These are phyloP conservation scores for Calcarisporium arbuscula DNA, from an alignment of 2,329 filamentous ascomycete genomes.

Conservation along the genomic window DNA sequence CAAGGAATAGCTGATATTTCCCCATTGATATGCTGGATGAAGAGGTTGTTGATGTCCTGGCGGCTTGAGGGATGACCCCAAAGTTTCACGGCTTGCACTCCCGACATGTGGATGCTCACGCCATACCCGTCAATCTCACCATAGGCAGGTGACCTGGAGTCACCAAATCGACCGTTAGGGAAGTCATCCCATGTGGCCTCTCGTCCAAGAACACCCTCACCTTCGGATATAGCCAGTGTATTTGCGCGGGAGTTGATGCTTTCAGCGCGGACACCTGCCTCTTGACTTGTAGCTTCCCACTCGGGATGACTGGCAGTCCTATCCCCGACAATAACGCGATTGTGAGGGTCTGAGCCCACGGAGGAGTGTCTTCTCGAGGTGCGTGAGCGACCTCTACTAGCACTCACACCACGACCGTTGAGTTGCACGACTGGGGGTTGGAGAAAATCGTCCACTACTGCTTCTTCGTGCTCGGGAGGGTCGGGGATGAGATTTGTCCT, in stretches of 20 bases:
- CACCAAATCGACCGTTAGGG: conserved; percentile 92
- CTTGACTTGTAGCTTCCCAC: conserved; percentile 67
- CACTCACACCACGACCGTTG: conserved; percentile 38
- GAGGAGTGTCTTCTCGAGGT: conserved; percentile 63
- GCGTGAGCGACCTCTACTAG: conserved; percentile 26
- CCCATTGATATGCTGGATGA: conserved; percentile 74
- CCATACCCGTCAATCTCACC: conserved; percentile 98
- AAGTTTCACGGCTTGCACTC: conserved; percentile 72
- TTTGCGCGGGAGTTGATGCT: conserved; percentile 73
- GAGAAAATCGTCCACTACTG: conserved; percentile 39
- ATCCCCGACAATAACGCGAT: conserved; percentile 75
- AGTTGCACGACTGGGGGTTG: conserved; percentile 30
- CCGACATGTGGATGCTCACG: conserved; percentile 85
- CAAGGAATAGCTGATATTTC: conserved; percentile 79
- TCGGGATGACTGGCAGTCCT: conserved; percentile 52
- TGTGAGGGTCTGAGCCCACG: conserved; percentile 77
- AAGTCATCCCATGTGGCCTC: conserved; percentile 99
- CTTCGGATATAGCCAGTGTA: conserved; percentile 89
- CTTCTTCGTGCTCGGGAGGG: conserved; percentile 45
- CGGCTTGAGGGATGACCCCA: conserved; percentile 73
- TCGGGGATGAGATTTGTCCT: conserved; percentile 74
- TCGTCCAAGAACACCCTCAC: conserved; percentile 78
- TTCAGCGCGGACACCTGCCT: conserved; percentile 69
- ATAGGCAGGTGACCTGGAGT: conserved; percentile 86
- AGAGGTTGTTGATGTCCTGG: conserved; percentile 72